These are phyloP conservation scores for Diplodia mutila DNA, from an alignment of 2,329 filamentous ascomycete genomes.

Conservation along the genomic window DNA sequence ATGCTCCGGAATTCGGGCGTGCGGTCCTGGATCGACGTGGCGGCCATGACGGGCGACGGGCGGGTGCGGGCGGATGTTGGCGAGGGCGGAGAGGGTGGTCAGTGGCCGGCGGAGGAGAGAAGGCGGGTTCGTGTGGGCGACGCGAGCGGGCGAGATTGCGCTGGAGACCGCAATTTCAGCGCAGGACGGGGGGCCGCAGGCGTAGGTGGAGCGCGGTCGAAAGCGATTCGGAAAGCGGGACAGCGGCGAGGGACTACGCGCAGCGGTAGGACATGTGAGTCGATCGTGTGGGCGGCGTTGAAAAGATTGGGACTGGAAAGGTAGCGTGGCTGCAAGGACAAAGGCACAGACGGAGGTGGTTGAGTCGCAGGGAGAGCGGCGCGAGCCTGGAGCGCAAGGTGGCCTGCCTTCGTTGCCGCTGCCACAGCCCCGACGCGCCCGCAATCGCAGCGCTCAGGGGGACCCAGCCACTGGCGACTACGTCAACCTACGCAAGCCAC, in stretches of 20 bases:
- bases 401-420: slow-evolving; percentile 5
- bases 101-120: slow-evolving; percentile 12
- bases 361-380: slow-evolving; percentile 19
- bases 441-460: background rate
- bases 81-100: slow-evolving; percentile 20
- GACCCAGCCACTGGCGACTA: background rate
- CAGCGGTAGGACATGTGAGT: background rate
- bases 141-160: background rate
- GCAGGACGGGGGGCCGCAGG: slow-evolving; percentile 1
- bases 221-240: background rate
- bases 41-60: slow-evolving; percentile 38
- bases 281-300: background rate
- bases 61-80: slow-evolving; percentile 18
- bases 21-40: slow-evolving; percentile 87
- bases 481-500: background rate
- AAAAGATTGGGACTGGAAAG: background rate
- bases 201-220: background rate
- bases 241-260: background rate
- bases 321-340: slow-evolving; percentile 21
- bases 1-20: slow-evolving; percentile 95
- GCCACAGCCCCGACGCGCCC: background rate
- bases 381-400: slow-evolving; percentile 10
- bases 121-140: background rate
- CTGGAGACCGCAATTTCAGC: slow-evolving; percentile 15
- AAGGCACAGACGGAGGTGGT: slow-evolving; percentile 21